Base-by-base conservation (phyloP, 2,329 filamentous ascomycete species). In the Magnaporthiopsis rhizophila region DNA sequence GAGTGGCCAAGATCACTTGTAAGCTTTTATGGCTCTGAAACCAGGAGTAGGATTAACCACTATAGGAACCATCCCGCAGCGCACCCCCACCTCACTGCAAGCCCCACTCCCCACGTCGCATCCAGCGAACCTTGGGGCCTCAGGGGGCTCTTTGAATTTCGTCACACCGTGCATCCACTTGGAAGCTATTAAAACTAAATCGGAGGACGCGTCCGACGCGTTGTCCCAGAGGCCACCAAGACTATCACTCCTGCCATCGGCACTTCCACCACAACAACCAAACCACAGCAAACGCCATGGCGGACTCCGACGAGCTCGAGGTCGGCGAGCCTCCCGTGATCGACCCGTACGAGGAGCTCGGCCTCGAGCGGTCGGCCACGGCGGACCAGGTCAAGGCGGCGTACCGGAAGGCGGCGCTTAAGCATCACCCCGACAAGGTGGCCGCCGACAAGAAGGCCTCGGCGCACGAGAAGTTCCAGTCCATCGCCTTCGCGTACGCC, bases 401-500 rank as follows among this genome's bases (percentile, higher is more conserved):
- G 24, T 99, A 99, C 79, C 90, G 92, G 73, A 97, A 96, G 74
- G 86, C 89, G 62, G 95, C 95, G 3, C 81, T 99, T 65, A 92
- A 87, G 75, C 85, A 93, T 70, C 95, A 99, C 71, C 91, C 91
- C 89, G 92, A 97, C 83, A 97, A 97, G 79, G 91, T 87, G 4
- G 69, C 85, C 21, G 80, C 84, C 0, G 82, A 86, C 28, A 79
- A 88, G 63, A 92, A 91, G 72, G 83, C 87, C 32, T 79, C 83
- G 58, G 94, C 95, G 2, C 89, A 97, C 70, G 81, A 83, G 66
- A 89, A 85, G 64, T 99, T 99, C 75, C 95, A 99, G 76, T 83
- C 89, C 69, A 87, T 99, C 69, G 94, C 94, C 30, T 94, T 97
- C 72, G 94, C 95, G 63, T 97, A 98, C 73, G 94, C 92, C 45